A percentile compares a stretch with the other conserved stretches of the same genome.
phyloP scores from a whole-genome alignment of 306 rosid genomes.

The Prunus mira region DNA sequence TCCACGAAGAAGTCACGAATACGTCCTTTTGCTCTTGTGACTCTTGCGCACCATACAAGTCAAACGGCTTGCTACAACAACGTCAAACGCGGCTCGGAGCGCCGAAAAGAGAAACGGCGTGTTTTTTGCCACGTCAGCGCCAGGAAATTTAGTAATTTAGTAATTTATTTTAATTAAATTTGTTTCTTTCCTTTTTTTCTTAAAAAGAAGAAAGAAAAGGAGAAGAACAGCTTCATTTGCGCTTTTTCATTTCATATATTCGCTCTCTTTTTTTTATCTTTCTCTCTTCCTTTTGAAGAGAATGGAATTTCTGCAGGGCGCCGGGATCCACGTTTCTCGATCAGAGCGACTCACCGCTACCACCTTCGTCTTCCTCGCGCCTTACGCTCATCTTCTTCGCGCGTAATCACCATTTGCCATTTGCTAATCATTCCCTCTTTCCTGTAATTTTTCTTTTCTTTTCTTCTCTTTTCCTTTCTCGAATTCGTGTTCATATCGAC shows the following conservation, averaged over 20 bases:
- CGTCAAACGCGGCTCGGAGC: conserved; percentile 33
- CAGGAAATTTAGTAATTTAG: not conserved
- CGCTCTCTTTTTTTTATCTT: conserved; percentile 1
- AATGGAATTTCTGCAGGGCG: conserved; percentile 50
- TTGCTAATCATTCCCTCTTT: conserved; percentile 13
- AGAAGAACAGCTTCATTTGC: conserved; percentile 32
- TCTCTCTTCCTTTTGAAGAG: not conserved
- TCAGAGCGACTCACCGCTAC: conserved; percentile 13
- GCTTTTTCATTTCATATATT: conserved; percentile 11
- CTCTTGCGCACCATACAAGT: conserved; percentile 12
- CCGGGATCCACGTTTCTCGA: conserved; percentile 72
- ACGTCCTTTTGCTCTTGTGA: not conserved
- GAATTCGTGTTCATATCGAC: not conserved
- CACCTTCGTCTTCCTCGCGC: conserved; percentile 23
- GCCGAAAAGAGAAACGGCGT: conserved; percentile 34
- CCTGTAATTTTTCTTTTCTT: conserved; percentile 33
- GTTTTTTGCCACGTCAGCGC: conserved; percentile 40
- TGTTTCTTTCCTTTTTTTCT: not conserved
- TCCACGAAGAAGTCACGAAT: not conserved
- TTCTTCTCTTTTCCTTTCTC: not conserved
- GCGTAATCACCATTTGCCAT: conserved; percentile 32
- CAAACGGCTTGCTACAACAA: conserved; percentile 5
- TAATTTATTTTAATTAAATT: not conserved
- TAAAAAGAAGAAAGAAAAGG: conserved; percentile 9
- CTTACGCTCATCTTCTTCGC: conserved; percentile 24